Evolutionary conservation across 495 filamentous ascomycete species (phyloP), one percentile per base, ranked within the genome.

Genomic region (Cladorrhinum samala): DNA sequence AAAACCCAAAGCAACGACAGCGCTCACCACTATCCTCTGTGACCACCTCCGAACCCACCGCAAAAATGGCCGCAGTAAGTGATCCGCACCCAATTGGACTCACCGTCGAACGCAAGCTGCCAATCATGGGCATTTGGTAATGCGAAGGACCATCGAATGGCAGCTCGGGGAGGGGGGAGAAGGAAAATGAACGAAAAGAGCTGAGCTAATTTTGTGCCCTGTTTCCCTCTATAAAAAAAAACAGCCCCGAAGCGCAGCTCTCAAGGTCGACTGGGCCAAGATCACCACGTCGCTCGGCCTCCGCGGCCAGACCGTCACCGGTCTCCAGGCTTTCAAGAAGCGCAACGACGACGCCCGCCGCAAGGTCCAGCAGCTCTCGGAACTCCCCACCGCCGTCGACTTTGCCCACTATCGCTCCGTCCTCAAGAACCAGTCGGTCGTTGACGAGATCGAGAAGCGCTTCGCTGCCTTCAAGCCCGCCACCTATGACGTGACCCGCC

Each of bases 281-380:
- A 82, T 97, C 67, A 83, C 84, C 71, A 83, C 78, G 71, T 91
- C 89, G 64, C 90, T 99, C 65, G 92, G 93, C 65, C 88, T 99
- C 72, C 89, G 87, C 75, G 94, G 94, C 67, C 87, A 88, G 74
- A 99, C 94, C 59, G 89, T 86, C 53, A 73, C 85, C 58, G 85
- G 91, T 49, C 88, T 99, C 47, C 84, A 89, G 68, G 77, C 88
- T 60, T 99, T 99, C 86, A 99, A 99, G 80, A 92, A 95, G 84
- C 93, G 94, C 75, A 96, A 97, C 79, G 94, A 99, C 61, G 91
- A 97, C 66, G 91, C 88, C 68, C 92, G 93, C 76, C 91, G 94
- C 75, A 91, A 90, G 76, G 78, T 97, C 30, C 79, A 81, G 68
- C 50, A 82, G 40, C 88, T 97, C 39, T 81, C 79, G 44, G 86